Base-by-base conservation (phyloP, 441 rosid genomes). In the Codiaeum variegatum region DNA sequence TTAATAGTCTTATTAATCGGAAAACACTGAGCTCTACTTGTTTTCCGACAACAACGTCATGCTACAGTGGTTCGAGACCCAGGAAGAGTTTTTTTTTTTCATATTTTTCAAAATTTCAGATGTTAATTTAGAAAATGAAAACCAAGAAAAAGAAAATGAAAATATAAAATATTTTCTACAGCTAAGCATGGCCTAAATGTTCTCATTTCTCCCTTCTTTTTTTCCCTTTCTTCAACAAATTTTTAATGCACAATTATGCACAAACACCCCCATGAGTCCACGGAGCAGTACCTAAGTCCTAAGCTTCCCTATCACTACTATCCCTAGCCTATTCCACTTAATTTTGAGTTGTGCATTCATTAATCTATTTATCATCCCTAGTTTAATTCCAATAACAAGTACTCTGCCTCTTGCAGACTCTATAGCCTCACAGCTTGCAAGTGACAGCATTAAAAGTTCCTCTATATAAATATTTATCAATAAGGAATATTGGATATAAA, bases 401-500 rank as follows among this genome's bases (percentile, higher is more conserved):
- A 46, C 19, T 60, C 28, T 44, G 38, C 31, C 19, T 62, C 26
- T 51, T 51, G 23, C 49, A 21, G 19, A 55, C 34, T 28, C 42
- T 16, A 60, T 26, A 31, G 13, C 28, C 58, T 29, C 42, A n/a
- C 46, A 75, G 16, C n/a, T 61, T 63, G 52, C n/a, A 67, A 32
- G 49, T 28, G 40, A 42, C 21, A 4, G 23, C 52, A 72, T 31
- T 26, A 47, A 26, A 61, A 47, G 11, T 52, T 3, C 2, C 12
- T 15, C 32, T 54, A 52, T 18, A 23, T 23, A 18, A 49, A 16
- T 26, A 58, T 26, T 56, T 46, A 13, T 8, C n/a, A 62, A 40
- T 9, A 47, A 15, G 52, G 23, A 62, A 44, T 7, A 66, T 58
- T 28, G 49, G 69, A 64, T 63, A 32, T 52, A 42, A 52, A 72